Evolutionary conservation across 2,329 filamentous ascomycete genomes (phyloP).

Genomic region (Onygena corvina): DNA sequence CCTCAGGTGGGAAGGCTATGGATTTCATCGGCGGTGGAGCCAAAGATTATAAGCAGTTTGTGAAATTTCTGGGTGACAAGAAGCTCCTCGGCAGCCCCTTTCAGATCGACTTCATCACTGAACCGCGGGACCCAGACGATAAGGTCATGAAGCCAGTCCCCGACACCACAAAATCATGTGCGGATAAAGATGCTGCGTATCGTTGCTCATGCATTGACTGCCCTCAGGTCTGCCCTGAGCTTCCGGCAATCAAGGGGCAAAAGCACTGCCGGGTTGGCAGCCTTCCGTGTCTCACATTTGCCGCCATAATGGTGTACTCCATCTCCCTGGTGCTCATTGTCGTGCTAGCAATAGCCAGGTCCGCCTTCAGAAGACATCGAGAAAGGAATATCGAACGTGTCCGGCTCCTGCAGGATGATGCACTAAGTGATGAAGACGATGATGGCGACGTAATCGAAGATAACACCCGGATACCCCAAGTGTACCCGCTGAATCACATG

Average conservation of each 20-base stretch:
- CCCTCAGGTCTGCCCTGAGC: slow-evolving; percentile 66
- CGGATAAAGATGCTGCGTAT: slow-evolving; percentile 73
- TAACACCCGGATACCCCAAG: slow-evolving; percentile 64
- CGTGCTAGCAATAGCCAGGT: slow-evolving; percentile 57
- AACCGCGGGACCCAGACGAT: slow-evolving; percentile 46
- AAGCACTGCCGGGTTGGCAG: slow-evolving; percentile 70
- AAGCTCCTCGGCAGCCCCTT: slow-evolving; percentile 85
- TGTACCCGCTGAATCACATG: slow-evolving; percentile 72
- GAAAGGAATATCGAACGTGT: slow-evolving; percentile 67
- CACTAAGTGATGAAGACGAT: slow-evolving; percentile 83
- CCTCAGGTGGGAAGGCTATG: slow-evolving; percentile 87
- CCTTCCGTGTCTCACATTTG: slow-evolving; percentile 88
- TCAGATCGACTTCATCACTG: slow-evolving; percentile 80
- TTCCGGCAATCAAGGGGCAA: slow-evolving; percentile 60
- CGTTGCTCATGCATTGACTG: slow-evolving; percentile 92
- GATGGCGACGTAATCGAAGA: slow-evolving; percentile 67
- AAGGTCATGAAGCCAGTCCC: slow-evolving; percentile 59
- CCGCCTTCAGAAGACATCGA: slow-evolving; percentile 61
- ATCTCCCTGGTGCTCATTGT: slow-evolving; percentile 58
- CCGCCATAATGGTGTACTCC: slow-evolving; percentile 75
- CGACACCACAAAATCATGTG: slow-evolving; percentile 72
- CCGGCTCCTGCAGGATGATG: slow-evolving; percentile 73
- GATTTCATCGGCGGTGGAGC: slow-evolving; percentile 91
- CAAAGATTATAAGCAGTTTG: slow-evolving; percentile 72
- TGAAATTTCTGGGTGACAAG: slow-evolving; percentile 89